phyloP scores from a whole-genome alignment of 495 filamentous ascomycete genomes.

The Aspergillus nidulans region DNA sequence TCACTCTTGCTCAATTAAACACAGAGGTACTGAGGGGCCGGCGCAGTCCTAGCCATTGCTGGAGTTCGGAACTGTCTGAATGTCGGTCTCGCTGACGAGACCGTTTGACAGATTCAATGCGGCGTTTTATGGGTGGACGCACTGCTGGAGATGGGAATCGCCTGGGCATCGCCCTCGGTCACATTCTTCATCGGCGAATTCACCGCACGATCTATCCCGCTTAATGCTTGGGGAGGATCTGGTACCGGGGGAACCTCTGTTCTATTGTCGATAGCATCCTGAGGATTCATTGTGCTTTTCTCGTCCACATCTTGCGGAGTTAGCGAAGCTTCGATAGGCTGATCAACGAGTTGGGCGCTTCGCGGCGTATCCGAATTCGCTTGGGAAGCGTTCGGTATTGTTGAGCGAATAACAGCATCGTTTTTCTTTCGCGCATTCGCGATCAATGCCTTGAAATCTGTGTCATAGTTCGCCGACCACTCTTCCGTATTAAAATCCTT shows the following conservation, averaged over 20 bases:
- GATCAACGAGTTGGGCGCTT: background rate
- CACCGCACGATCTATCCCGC: background rate
- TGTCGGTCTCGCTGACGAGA: background rate
- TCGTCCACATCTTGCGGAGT: background rate
- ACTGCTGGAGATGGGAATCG: background rate
- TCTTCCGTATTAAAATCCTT: conserved; percentile 79
- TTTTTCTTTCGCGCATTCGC: conserved; percentile 57
- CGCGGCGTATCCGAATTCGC: background rate
- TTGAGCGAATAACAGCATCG: conserved; percentile 27
- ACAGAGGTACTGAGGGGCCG: background rate
- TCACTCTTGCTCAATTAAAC: background rate
- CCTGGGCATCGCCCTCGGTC: background rate
- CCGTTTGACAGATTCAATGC: background rate
- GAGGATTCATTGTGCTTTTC: background rate
- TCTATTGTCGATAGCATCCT: background rate
- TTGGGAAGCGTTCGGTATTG: conserved; percentile 23
- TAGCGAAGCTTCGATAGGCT: background rate
- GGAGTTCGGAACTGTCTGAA: background rate
- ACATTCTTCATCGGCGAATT: background rate
- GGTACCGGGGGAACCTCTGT: background rate
- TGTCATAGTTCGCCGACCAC: conserved; percentile 69
- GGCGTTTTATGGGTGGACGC: too few relatives aligned
- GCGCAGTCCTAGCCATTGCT: conserved; percentile 3
- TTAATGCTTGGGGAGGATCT: background rate
- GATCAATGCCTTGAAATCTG: conserved; percentile 71